Evolutionary conservation across 139 green algal species (phyloP), one percentile per base, ranked within the genome.

Genomic region (Chlorella sorokiniana): DNA sequence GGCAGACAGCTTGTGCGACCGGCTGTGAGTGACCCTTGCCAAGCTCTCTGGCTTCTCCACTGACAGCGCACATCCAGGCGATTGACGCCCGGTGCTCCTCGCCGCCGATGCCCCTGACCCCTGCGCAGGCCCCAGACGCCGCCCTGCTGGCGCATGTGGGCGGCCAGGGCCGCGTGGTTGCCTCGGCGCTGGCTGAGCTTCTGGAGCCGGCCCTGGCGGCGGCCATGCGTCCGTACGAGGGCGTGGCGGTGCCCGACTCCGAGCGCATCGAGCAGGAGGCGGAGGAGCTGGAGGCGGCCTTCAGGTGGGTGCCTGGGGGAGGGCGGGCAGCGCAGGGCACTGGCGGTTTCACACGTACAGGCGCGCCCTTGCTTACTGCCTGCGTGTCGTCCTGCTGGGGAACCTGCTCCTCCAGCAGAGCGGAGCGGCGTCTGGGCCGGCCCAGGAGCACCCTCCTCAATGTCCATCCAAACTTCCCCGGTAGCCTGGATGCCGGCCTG

Each of bases 401-500:
- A n/a, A n/a, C n/a, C n/a, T n/a, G n/a, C n/a, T n/a, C n/a, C n/a
- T n/a, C n/a, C n/a, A n/a, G n/a, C 52, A 40, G 25, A 25, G 22
- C 2, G 61, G 61, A 10, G 27, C 52, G n/a, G n/a, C n/a, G n/a
- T n/a, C n/a, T n/a, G n/a, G n/a, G n/a, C n/a, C n/a, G n/a, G n/a
- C n/a, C n/a, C n/a, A n/a, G n/a, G n/a, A n/a, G 52, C 52, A 6
- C 9, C 52, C 7, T 6, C 5, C 52, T 61, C 9, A 61, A 6
- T 61, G 22, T n/a, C 52, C 9, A 33, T 3, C 54, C 54, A 33
- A 16, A 10, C 41, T 59, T 14, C 6, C 25, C 33, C 48, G 45
- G 71, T 54, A 79, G 91, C 64, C 83, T 87, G 38, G 79, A 81
- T 11, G 86, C 82, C 29, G 76, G 85, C 33, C 81, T 94, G 33